Evolutionary conservation across 257 asterid genomes (phyloP), one percentile per base, ranked within the genome.

Genomic region (Nicotiana tabacum): DNA sequence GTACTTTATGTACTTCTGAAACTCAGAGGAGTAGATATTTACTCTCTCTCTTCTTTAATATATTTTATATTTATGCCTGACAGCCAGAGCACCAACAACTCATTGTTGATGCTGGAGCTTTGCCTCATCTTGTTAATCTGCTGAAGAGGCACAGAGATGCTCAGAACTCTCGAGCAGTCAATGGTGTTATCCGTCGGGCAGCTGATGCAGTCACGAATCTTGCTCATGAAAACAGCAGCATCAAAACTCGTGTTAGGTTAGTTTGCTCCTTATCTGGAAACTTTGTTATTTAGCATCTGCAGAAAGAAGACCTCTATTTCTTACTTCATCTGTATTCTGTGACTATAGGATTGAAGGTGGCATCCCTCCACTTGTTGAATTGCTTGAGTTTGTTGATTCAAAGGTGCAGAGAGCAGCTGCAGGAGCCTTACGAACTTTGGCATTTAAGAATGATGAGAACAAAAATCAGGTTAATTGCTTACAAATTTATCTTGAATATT

Each of bases 341-440:
- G 17, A 46, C 21, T 77, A 78, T 83, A 96, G 99, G 93, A 82
- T 93, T 78, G 99, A 94, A 87, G 99, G 97, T 78, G 99, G 98
- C 32, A 91, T 96, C 53, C 99, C 99, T 78, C 99, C 99, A 64
- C 98, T 96, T 68, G 99, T 96, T 82, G 98, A 96, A 78, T 88
- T 96, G 91, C 99, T 96, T 51, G 95, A 91, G 81, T 96, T 92
- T 84, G 85, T 91, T 67, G 99, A 96, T 86, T 83, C 98, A 32
- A 96, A 94, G 95, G 99, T 96, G 88, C 99, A 96, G 89, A 91
- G 98, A 89, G 98, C 98, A 83, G 98, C 97, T 18, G 99, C 99
- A 21, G 99, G 99, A 84, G 98, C 99, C 81, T 87, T 96, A 66
- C 89, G 99, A 58, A 96, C 99, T 37, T 98, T 96, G 83, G 99